Evolutionary conservation across 305 asterid species (phyloP).

Genomic region (Fraxinus sp.): DNA sequence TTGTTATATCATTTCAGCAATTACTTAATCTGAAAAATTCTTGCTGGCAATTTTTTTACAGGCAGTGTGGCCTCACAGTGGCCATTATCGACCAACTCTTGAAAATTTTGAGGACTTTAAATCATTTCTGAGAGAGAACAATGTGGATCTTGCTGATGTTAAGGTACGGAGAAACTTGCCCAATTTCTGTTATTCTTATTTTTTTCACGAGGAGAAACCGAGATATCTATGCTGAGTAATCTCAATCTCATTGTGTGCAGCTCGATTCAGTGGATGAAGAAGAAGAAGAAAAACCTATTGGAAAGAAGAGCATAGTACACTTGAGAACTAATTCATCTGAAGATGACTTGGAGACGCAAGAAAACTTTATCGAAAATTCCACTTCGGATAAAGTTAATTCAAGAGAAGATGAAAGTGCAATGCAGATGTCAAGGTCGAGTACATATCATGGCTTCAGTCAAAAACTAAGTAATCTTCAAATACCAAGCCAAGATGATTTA

Average conservation of each 20-base stretch:
- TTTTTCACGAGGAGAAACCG: not conserved
- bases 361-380: conserved; percentile 21
- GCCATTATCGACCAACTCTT: conserved; percentile 87
- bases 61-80: conserved; percentile 99
- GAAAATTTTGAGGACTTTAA: conserved; percentile 80
- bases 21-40: conserved; percentile 12
- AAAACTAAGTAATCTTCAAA: conserved; percentile 45
- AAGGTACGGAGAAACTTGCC: conserved; percentile 42
- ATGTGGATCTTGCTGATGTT: conserved; percentile 67
- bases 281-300: conserved; percentile 24
- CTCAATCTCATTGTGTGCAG: conserved; percentile 31
- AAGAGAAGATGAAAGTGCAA: conserved; percentile 21
- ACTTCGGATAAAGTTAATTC: conserved; percentile 23
- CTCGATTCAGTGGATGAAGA: conserved; percentile 66
- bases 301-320: conserved; percentile 37
- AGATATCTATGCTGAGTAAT: conserved; percentile 20
- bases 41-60: conserved; percentile 26
- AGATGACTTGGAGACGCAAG: conserved; percentile 50
- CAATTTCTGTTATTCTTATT: not conserved
- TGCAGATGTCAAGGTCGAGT: conserved; percentile 23
- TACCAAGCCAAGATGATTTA: conserved; percentile 50
- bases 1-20: not conserved
- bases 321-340: conserved; percentile 58
- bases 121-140: conserved; percentile 65
- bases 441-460: conserved; percentile 26